A percentile compares a stretch with the other conserved stretches of the same genome.
These are phyloP conservation scores for Xylariaceae sp. DNA, from an alignment of 2,329 filamentous ascomycete genomes.

Conservation along the genomic window DNA sequence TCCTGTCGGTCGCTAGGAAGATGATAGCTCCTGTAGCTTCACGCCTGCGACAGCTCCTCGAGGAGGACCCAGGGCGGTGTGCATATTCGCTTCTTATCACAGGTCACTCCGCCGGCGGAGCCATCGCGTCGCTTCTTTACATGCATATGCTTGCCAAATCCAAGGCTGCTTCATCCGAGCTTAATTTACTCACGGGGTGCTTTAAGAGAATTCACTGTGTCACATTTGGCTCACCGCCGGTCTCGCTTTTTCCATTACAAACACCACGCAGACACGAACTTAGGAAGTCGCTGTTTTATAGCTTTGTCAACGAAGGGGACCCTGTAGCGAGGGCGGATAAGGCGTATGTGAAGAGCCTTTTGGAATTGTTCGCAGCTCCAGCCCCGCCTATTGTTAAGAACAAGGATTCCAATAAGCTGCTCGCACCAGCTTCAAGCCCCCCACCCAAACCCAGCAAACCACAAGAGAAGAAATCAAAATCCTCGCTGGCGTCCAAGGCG, in stretches of 20 bases:
- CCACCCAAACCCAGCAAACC: slow-evolving; percentile 29
- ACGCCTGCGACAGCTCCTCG: slow-evolving; percentile 70
- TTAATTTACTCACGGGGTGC: slow-evolving; percentile 69
- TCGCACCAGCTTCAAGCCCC: slow-evolving; percentile 14
- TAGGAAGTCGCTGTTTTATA: slow-evolving; percentile 75
- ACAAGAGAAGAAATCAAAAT: slow-evolving; percentile 39
- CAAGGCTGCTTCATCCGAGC: slow-evolving; percentile 64
- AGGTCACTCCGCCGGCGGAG: slow-evolving; percentile 85
- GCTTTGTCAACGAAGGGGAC: slow-evolving; percentile 86
- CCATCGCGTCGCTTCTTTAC: slow-evolving; percentile 80
- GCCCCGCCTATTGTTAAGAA: slow-evolving; percentile 42
- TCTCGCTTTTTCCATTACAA: slow-evolving; percentile 71
- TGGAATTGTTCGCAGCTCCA: slow-evolving; percentile 72
- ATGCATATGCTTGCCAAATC: slow-evolving; percentile 76
- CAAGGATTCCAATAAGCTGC: slow-evolving; percentile 15
- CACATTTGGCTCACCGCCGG: slow-evolving; percentile 82
- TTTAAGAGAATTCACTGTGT: slow-evolving; percentile 85
- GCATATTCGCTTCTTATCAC: slow-evolving; percentile 79
- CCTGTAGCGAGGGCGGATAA: slow-evolving; percentile 79
- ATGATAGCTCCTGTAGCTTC: slow-evolving; percentile 78
- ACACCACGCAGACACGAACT: slow-evolving; percentile 58
- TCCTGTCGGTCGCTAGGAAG: slow-evolving; percentile 74
- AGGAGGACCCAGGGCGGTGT: slow-evolving; percentile 71
- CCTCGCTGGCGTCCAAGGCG: slow-evolving; percentile 31
- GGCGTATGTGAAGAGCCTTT: slow-evolving; percentile 72